Evolutionary conservation across 805 yeast genomes (phyloP).

Genomic region (Sugiyamaella valdiviana): DNA sequence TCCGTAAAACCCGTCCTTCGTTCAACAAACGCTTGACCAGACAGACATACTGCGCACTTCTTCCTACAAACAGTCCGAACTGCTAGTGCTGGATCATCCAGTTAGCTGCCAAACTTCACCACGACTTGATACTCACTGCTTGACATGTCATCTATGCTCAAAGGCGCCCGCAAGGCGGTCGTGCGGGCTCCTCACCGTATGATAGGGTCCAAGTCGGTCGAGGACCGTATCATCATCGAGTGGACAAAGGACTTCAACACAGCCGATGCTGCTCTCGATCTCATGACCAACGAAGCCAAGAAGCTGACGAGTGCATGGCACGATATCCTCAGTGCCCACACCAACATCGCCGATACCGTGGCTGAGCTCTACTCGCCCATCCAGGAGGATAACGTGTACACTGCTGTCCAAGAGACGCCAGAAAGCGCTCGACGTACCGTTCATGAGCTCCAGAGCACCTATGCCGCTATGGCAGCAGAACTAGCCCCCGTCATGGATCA

Average conservation of each 20-base stretch:
- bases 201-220: slow-evolving; percentile 30
- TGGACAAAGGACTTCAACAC: slow-evolving; percentile 32
- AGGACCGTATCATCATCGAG: slow-evolving; percentile 30
- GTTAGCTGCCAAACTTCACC: no score
- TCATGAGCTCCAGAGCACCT: slow-evolving; percentile 21
- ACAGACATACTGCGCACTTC: no score
- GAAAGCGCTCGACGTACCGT: slow-evolving; percentile 24
- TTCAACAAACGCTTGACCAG: no score
- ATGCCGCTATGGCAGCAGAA: slow-evolving; percentile 20
- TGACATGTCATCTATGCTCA: slow-evolving; percentile 18
- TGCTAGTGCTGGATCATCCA: no score
- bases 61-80: no score
- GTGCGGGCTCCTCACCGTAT: slow-evolving; percentile 33
- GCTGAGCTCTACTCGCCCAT: slow-evolving; percentile 25
- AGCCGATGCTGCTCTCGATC: slow-evolving; percentile 29
- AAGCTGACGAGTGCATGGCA: slow-evolving; percentile 24
- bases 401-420: slow-evolving; percentile 29
- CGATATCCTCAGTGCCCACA: slow-evolving; percentile 19
- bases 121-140: background rate
- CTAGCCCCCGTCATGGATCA: slow-evolving; percentile 22
- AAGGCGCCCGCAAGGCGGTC: slow-evolving; percentile 34
- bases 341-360: slow-evolving; percentile 16
- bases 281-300: slow-evolving; percentile 22
- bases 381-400: slow-evolving; percentile 25
- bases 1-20: no score